phyloP scores from a whole-genome alignment of 2,329 filamentous ascomycete species.

The Dryadomyces quercus-mongolicae region DNA sequence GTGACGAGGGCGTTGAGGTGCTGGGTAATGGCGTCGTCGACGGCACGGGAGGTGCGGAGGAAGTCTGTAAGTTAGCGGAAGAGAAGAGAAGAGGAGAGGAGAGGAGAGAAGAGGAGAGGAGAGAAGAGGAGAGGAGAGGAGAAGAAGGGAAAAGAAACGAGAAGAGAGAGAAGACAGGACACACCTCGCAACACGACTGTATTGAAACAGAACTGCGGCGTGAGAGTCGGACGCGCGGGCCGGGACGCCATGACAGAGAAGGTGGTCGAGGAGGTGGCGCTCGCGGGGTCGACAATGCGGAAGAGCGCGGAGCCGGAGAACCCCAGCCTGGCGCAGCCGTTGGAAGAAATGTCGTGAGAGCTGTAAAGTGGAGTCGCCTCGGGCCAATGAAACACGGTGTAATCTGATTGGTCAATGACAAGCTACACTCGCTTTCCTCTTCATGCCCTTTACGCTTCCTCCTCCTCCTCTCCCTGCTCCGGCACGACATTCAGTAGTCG shows the following conservation, averaged over 20 bases:
- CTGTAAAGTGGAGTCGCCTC: background rate
- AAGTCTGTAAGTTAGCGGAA: slow-evolving; percentile 53
- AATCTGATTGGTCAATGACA: background rate
- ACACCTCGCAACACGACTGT: slow-evolving; percentile 56
- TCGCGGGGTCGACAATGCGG: too few relatives aligned
- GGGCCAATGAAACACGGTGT: background rate
- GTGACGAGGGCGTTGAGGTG: slow-evolving; percentile 83
- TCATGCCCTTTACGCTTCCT: too few relatives aligned
- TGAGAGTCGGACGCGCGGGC: slow-evolving; percentile 36
- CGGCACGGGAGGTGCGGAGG: slow-evolving; percentile 71
- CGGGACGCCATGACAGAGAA: slow-evolving; percentile 14
- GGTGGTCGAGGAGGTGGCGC: background rate
- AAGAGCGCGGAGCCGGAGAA: background rate
- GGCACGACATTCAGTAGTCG: slow-evolving; percentile 10
- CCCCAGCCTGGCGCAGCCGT: background rate
- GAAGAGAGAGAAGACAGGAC: slow-evolving; percentile 9
- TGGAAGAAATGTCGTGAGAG: slow-evolving; percentile 3
- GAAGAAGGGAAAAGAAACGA: slow-evolving; percentile 2
- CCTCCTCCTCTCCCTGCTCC: slow-evolving; percentile 6
- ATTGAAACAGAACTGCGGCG: slow-evolving; percentile 69
- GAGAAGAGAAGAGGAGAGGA: background rate
- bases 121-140: background rate
- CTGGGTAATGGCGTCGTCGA: slow-evolving; percentile 89
- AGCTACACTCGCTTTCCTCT: too few relatives aligned
- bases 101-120: background rate